These are phyloP conservation scores for Arabidopsis thaliana DNA, from an alignment of 345 rosid species.

Conservation along the genomic window DNA sequence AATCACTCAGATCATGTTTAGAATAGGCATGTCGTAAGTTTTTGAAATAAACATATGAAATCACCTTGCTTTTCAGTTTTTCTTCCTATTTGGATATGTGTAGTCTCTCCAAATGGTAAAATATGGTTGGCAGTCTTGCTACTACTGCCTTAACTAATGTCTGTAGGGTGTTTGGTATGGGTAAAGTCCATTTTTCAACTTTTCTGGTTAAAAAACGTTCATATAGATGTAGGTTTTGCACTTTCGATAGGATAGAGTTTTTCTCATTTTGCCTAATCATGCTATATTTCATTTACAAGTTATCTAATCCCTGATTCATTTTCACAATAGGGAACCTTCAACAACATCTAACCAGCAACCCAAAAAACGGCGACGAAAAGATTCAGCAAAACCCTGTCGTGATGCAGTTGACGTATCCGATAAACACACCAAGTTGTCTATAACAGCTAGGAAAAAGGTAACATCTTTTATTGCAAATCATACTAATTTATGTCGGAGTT, in stretches of 20 bases:
- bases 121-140: constrained; percentile 17
- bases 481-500: constrained; percentile 45
- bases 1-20: constrained; percentile 22
- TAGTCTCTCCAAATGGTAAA: constrained; percentile 7
- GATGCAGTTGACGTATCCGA: constrained; percentile 51
- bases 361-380: constrained; percentile 84
- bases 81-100: constrained; percentile 18
- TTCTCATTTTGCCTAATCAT: neutral
- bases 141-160: neutral
- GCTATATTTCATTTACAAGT: constrained; percentile 1
- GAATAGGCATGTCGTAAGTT: constrained; percentile 1
- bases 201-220: neutral
- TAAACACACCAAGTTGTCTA: constrained; percentile 61
- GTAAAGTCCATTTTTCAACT: neutral
- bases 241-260: neutral
- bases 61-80: constrained; percentile 1
- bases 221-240: constrained; percentile 11
- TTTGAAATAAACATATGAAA: neutral
- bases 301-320: constrained; percentile 12
- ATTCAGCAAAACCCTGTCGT: constrained; percentile 52
- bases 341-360: constrained; percentile 62
- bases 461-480: constrained; percentile 45
- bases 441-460: constrained; percentile 51
- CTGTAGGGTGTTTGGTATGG: constrained; percentile 1
- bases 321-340: constrained; percentile 60